Conservation (phyloP, 192 early-diverging fungal species). For the Gryganskiella cystojenkinii region DNA sequence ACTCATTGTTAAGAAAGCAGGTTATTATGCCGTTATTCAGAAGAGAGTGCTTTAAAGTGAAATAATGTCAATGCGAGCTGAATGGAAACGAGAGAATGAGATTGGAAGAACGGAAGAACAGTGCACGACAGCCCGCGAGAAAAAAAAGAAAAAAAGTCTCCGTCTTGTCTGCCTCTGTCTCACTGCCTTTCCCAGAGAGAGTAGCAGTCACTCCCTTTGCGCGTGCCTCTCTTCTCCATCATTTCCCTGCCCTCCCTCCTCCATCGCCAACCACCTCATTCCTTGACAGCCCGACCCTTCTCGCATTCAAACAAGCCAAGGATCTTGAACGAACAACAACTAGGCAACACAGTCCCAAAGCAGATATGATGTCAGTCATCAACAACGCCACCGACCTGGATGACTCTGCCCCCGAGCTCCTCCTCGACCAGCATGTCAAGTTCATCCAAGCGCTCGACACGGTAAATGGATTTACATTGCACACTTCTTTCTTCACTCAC, state of each 20-base stretch:
- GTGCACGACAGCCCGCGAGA: too few relatives aligned
- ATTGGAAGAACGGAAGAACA: too few relatives aligned
- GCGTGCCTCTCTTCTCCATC: too few relatives aligned
- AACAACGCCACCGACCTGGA: constrained; percentile 12
- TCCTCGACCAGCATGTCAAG: constrained; percentile 74
- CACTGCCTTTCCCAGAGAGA: too few relatives aligned
- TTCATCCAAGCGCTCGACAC: constrained; percentile 79
- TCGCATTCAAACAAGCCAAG: neutral
- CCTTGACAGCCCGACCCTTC: neutral
- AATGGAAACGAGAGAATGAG: neutral
- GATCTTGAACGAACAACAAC: neutral
- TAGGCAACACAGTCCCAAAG: neutral
- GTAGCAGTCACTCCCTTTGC: too few relatives aligned
- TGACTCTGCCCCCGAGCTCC: constrained; percentile 39
- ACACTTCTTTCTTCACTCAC: too few relatives aligned
- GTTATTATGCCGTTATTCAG: too few relatives aligned
- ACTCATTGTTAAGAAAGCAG: constrained; percentile 15
- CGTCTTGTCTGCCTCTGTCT: neutral
- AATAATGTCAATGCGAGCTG: too few relatives aligned
- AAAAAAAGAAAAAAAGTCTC: neutral
- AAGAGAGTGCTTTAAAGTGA: too few relatives aligned
- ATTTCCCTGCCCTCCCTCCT: neutral
- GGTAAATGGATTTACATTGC: constrained; percentile 25
- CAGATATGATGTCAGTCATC: constrained; percentile 2
- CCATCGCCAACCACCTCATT: neutral